A percentile compares a stretch with the other conserved stretches of the same genome.
phyloP scores from a whole-genome alignment of 148 eudicot species.

The Dianthus caryophyllus region DNA sequence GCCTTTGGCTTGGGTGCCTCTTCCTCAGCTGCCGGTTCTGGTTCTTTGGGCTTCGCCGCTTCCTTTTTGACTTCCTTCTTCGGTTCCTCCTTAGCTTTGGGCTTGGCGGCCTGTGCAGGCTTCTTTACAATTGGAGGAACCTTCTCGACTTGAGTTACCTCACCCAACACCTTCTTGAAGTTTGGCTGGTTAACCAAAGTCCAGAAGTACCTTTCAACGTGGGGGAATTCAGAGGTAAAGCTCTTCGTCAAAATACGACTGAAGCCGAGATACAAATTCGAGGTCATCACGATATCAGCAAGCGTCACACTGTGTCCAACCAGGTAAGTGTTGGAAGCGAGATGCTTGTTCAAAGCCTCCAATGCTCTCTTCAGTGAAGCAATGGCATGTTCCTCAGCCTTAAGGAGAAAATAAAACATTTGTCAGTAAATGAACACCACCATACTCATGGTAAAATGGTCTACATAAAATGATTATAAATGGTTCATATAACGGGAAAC shows the following conservation, averaged over 20 bases:
- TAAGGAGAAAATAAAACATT: conserved; percentile 3
- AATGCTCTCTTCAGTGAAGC: conserved; percentile 57
- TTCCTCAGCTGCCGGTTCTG: conserved; percentile 39
- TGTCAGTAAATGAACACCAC: background rate
- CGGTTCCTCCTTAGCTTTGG: conserved; percentile 49
- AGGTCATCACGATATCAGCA: conserved; percentile 63
- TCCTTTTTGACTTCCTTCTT: conserved; percentile 58
- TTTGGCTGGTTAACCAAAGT: conserved; percentile 73
- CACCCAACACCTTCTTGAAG: conserved; percentile 58
- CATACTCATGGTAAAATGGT: background rate
- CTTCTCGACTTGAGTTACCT: conserved; percentile 46
- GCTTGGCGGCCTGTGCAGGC: conserved; percentile 39
- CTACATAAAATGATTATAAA: background rate
- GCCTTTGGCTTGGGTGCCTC: conserved; percentile 82
- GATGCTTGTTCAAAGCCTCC: conserved; percentile 58
- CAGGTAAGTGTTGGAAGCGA: conserved; percentile 59
- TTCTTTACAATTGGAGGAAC: conserved; percentile 56
- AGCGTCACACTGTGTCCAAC: conserved; percentile 66
- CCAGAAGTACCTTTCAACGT: conserved; percentile 82
- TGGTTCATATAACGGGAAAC: conserved; percentile 19
- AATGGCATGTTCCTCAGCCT: conserved; percentile 72
- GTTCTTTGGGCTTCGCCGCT: conserved; percentile 45
- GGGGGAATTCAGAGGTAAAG: conserved; percentile 71
- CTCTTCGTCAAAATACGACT: conserved; percentile 48
- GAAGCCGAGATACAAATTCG: conserved; percentile 49